A percentile compares a stretch with the other conserved stretches of the same genome.
phyloP scores from a whole-genome alignment of 371 early-diverging fungal species.

The Dinochytrium kinnereticum region DNA sequence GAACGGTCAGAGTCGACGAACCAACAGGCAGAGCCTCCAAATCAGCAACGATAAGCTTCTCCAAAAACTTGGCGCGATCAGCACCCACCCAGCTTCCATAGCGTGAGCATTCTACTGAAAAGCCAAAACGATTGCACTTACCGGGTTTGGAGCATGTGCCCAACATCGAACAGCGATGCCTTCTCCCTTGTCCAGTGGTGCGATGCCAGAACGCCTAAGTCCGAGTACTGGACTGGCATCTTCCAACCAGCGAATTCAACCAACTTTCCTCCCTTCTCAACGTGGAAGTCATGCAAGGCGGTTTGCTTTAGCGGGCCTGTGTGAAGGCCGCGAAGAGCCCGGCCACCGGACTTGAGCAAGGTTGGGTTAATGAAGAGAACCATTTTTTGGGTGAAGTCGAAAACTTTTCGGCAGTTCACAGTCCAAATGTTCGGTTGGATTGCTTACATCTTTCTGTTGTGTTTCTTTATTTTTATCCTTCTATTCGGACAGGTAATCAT shows the following conservation, averaged over 20 bases:
- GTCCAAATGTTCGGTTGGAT: not conserved
- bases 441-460: constrained; percentile 20
- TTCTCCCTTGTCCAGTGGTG: constrained; percentile 90
- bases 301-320: constrained; percentile 59
- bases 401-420: not conserved
- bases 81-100: constrained; percentile 77
- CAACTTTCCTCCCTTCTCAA: constrained; percentile 92
- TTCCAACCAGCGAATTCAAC: constrained; percentile 96
- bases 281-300: constrained; percentile 90
- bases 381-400: not conserved
- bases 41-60: constrained; percentile 88
- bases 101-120: not conserved
- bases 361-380: not conserved
- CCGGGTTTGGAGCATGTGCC: constrained; percentile 97
- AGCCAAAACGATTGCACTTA: constrained; percentile 38
- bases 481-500: constrained; percentile 39
- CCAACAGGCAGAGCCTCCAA: constrained; percentile 78
- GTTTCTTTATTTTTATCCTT: constrained; percentile 32
- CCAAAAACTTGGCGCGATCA: constrained; percentile 88
- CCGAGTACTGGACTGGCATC: constrained; percentile 93
- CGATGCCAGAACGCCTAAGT: constrained; percentile 82
- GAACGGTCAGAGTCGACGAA: constrained; percentile 84
- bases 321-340: constrained; percentile 1
- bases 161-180: constrained; percentile 96
- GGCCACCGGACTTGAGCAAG: not conserved